Evolutionary conservation across 305 asterid species (phyloP), one percentile per base, ranked within the genome.

Genomic region (Stenogyne calaminthoides): DNA sequence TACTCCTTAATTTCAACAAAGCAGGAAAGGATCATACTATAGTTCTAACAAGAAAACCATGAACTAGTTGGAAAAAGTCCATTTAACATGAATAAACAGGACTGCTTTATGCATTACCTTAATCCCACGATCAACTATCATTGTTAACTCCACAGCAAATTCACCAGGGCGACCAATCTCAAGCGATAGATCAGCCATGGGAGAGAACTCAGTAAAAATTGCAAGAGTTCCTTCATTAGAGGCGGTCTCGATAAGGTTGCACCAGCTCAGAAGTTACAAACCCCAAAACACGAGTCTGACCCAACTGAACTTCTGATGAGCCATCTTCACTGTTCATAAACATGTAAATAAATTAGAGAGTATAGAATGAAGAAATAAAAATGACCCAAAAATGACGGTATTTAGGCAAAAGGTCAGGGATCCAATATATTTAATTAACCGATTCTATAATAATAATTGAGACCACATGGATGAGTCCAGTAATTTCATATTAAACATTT

Each of bases 141-240:
- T 95, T 16, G 96, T 98, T 86, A 94, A 80, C 74, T 94, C 99
- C 61, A 94, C 88, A 20, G 99, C 93, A 82, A 80, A 84, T 82
- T 90, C 99, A 72, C 93, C 88, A 25, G 97, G 98, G 57, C 92
- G 95, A n/a, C 99, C 98, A 36, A 78, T 75, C 83, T 94, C 99
- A 78, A 92, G 92, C 18, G 93, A 86, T 72, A 92, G 98, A 81
- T 94, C 99, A 8, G 98, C 99, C 99, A 94, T 90, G 18, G 99
- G 99, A 74, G 98, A 94, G 80, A 94, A 91, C 76, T 94, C 97
- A 2, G 96, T 86, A 81, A 80, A 94, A 40, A 94, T 83, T 54
- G 99, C 79, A 78, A 94, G 93, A 59, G 80, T 77, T 42, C 98
- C 98, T 84, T 92, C 98, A 66, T 86, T 92, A 32, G 97, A n/a